phyloP scores from a whole-genome alignment of 371 early-diverging fungal species.

The Rhizopus stolonifer region DNA sequence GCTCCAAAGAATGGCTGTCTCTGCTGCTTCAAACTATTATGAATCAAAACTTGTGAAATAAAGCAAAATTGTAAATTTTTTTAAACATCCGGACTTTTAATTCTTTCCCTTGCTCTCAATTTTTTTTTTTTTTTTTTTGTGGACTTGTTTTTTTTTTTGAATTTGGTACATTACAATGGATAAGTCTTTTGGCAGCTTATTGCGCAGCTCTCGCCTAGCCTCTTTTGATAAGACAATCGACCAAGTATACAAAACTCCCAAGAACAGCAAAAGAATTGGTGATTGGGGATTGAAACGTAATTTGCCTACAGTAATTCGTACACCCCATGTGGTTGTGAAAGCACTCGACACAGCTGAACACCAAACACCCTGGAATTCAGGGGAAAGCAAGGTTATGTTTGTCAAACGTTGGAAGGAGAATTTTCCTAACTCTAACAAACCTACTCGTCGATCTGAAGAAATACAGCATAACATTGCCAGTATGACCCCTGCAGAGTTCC shows the following conservation, averaged over 20 bases:
- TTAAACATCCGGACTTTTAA: background rate
- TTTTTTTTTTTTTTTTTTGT: constrained; percentile 9
- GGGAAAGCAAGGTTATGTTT: constrained; percentile 53
- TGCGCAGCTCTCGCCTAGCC: constrained; percentile 73
- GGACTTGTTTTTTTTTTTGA: constrained; percentile 3
- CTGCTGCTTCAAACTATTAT: constrained; percentile 28
- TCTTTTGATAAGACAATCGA: constrained; percentile 67
- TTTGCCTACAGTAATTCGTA: constrained; percentile 67
- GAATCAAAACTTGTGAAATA: constrained; percentile 15
- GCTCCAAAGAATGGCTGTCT: constrained; percentile 26
- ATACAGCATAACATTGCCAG: constrained; percentile 45
- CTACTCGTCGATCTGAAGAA: constrained; percentile 47
- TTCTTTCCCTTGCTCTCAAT: background rate
- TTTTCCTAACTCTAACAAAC: constrained; percentile 62
- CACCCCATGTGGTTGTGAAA: constrained; percentile 57
- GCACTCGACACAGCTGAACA: constrained; percentile 74
- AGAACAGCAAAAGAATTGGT: constrained; percentile 48
- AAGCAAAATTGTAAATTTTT: constrained; percentile 2
- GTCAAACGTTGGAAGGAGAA: constrained; percentile 71
- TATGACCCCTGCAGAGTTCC: constrained; percentile 64
- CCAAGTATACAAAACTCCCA: constrained; percentile 72
- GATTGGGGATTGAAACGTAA: constrained; percentile 83
- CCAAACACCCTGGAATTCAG: constrained; percentile 72
- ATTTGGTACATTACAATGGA: constrained; percentile 47
- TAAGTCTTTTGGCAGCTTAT: constrained; percentile 68